Evolutionary conservation across 1,284 basidiomycete species (phyloP).

Genomic region (Coriolopsis trogii): DNA sequence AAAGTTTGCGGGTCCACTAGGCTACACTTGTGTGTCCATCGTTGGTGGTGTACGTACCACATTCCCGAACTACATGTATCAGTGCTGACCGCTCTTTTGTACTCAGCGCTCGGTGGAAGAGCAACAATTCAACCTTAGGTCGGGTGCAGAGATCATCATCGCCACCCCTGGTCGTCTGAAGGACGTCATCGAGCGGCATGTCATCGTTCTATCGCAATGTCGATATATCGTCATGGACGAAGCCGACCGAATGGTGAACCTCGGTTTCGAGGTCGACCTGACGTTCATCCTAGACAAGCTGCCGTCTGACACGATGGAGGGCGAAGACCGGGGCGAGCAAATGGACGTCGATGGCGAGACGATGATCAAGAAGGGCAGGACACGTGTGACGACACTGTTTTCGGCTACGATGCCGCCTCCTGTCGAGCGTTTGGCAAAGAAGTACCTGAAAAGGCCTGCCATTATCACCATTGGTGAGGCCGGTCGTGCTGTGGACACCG

Average conservation of each 20-base stretch:
- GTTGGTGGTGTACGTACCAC: conserved; percentile 85
- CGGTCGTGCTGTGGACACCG: conserved; percentile 96
- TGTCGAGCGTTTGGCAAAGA: conserved; percentile 92
- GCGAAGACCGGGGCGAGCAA: conserved; percentile 68
- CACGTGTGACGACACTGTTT: conserved; percentile 90
- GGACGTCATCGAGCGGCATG: conserved; percentile 95
- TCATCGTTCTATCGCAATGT: conserved; percentile 94
- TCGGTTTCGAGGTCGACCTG: conserved; percentile 94
- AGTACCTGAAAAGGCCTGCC: conserved; percentile 92
- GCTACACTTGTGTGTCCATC: conserved; percentile 94
- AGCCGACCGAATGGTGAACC: conserved; percentile 97
- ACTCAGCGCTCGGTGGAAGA: conserved; percentile 86
- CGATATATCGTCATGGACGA: conserved; percentile 99
- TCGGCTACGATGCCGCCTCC: conserved; percentile 98
- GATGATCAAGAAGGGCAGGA: conserved; percentile 73
- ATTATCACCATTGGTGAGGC: conserved; percentile 98
- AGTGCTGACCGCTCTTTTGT: conserved; percentile 6
- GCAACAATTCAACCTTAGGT: conserved; percentile 93
- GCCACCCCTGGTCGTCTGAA: conserved; percentile 98
- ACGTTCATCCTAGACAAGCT: conserved; percentile 95
- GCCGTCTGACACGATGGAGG: conserved; percentile 84
- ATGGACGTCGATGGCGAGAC: conserved; percentile 71
- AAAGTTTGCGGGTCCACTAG: conserved; percentile 88
- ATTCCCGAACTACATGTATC: conserved; percentile 4
- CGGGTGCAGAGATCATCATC: conserved; percentile 97